Percentiles rank a stretch among this genome's conserved stretches.
Evolutionary conservation across 2,329 filamentous ascomycete species (phyloP).

Genomic region (Paraconiothyrium sp.): DNA sequence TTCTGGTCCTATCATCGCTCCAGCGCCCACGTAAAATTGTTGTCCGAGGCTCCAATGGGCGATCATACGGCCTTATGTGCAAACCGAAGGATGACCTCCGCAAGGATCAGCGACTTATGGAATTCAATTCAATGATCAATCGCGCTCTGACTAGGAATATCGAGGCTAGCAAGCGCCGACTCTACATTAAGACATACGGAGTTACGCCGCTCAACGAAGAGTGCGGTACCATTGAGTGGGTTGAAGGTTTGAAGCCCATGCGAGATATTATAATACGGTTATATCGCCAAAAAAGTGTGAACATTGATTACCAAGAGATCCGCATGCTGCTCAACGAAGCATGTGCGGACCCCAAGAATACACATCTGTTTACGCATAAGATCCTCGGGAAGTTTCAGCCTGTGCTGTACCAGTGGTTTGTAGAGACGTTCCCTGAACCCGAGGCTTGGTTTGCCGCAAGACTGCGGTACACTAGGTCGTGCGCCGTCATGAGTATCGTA

Average conservation of each 20-base stretch:
- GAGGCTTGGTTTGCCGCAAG: conserved; percentile 91
- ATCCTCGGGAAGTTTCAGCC: conserved; percentile 78
- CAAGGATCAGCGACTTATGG: conserved; percentile 98
- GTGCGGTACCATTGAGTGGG: conserved; percentile 98
- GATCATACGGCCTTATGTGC: conserved; percentile 87
- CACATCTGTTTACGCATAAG: conserved; percentile 75
- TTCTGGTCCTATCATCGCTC: conserved; percentile 87
- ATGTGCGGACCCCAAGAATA: conserved; percentile 69
- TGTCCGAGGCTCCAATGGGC: conserved; percentile 88
- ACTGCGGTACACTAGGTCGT: conserved; percentile 88
- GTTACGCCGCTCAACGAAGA: conserved; percentile 98
- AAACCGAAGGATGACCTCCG: conserved; percentile 98
- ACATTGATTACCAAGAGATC: conserved; percentile 70
- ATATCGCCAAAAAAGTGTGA: conserved; percentile 78
- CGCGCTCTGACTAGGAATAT: conserved; percentile 90
- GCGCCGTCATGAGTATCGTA: conserved; percentile 99
- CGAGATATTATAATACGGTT: conserved; percentile 86
- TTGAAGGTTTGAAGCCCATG: conserved; percentile 92
- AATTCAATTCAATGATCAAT: conserved; percentile 99
- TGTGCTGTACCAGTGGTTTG: conserved; percentile 92
- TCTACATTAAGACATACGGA: conserved; percentile 91
- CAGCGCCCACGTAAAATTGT: conserved; percentile 92
- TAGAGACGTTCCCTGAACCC: conserved; percentile 92
- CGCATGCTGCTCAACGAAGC: conserved; percentile 72
- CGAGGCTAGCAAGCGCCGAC: conserved; percentile 85